These are phyloP conservation scores for Trypanosoma mega DNA, from an alignment of 208 protist species.

Conservation along the genomic window DNA sequence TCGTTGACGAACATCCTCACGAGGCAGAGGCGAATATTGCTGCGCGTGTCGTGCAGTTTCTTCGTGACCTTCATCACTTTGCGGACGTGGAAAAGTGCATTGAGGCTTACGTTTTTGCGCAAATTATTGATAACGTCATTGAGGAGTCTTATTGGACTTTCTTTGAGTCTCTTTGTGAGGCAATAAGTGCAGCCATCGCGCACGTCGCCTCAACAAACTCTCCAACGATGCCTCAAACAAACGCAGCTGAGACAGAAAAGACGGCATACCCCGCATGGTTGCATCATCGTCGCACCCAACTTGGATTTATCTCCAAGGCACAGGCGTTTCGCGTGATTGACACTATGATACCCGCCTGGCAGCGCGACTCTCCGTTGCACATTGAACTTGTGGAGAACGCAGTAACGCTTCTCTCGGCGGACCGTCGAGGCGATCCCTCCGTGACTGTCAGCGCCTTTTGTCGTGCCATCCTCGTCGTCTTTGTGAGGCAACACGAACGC, in stretches of 20 bases:
- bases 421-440: background rate
- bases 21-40: background rate
- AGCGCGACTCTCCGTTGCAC: slow-evolving; percentile 5
- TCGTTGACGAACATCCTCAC: background rate
- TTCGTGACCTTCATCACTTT: background rate
- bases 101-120: slow-evolving; percentile 7
- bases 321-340: slow-evolving; percentile 4
- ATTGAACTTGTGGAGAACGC: slow-evolving; percentile 1
- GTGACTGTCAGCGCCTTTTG: background rate
- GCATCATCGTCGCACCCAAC: background rate
- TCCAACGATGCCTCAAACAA: too few relatives aligned
- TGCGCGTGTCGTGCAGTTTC: slow-evolving; percentile 2
- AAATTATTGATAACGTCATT: slow-evolving; percentile 9
- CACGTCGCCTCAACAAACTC: background rate
- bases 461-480: background rate
- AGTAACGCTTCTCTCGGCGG: background rate
- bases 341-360: background rate
- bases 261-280: too few relatives aligned
- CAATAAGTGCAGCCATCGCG: slow-evolving; percentile 1
- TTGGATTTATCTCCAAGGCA: slow-evolving; percentile 6
- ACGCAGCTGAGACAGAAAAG: too few relatives aligned
- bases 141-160: slow-evolving; percentile 13
- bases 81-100: slow-evolving; percentile 8
- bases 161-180: slow-evolving; percentile 13
- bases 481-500: slow-evolving; percentile 9